Evolutionary conservation across 352 stramenopile genomes (phyloP).

Genomic region (Pythium volutum): DNA sequence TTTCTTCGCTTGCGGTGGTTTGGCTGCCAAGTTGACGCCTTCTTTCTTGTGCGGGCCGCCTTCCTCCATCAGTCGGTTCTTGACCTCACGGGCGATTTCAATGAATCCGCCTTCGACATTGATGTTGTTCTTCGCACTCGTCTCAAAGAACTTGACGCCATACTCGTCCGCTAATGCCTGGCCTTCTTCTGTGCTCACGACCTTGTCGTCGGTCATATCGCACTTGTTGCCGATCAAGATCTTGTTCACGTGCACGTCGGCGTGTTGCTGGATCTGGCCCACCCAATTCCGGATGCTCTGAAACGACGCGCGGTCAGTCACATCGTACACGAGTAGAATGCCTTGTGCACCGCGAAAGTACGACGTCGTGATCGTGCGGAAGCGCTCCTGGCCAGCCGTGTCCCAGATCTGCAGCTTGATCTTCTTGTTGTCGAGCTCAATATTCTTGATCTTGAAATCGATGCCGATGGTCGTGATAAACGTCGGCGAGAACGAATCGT

Average conservation of each 20-base stretch:
- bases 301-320: slow-evolving; percentile 96
- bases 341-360: slow-evolving; percentile 99
- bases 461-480: slow-evolving; percentile 91
- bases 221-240: slow-evolving; percentile 99
- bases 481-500: slow-evolving; percentile 89
- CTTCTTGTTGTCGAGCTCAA: slow-evolving; percentile 94
- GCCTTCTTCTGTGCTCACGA: slow-evolving; percentile 93
- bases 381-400: slow-evolving; percentile 98
- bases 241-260: slow-evolving; percentile 99
- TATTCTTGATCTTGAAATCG: slow-evolving; percentile 92
- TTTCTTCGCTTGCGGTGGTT: slow-evolving; percentile 74
- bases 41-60: slow-evolving; percentile 85
- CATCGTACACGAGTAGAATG: slow-evolving; percentile 98
- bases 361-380: slow-evolving; percentile 98
- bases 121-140: slow-evolving; percentile 95
- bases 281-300: slow-evolving; percentile 98
- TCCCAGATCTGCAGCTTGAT: slow-evolving; percentile 99
- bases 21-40: slow-evolving; percentile 76
- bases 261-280: slow-evolving; percentile 96
- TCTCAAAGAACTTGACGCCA: slow-evolving; percentile 95
- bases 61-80: slow-evolving; percentile 89
- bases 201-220: slow-evolving; percentile 97
- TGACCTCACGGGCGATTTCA: slow-evolving; percentile 86
- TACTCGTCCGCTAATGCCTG: slow-evolving; percentile 94
- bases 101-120: slow-evolving; percentile 93